phyloP scores from a whole-genome alignment of 345 rosid genomes.

The Arabidopsis arenosa region DNA sequence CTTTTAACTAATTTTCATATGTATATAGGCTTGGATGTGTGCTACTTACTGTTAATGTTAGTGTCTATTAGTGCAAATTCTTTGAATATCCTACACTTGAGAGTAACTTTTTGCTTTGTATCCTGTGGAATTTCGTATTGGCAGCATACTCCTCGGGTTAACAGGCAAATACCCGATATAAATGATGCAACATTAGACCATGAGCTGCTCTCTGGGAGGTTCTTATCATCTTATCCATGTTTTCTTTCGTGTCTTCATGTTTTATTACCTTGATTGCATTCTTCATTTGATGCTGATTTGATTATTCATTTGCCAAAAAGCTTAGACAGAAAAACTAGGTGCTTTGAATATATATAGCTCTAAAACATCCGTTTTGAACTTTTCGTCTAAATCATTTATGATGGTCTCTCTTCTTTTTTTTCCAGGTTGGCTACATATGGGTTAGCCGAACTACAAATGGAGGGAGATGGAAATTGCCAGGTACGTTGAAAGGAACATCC shows the following conservation, averaged over 20 bases:
- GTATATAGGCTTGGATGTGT: background rate
- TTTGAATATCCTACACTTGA: background rate
- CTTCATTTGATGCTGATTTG: slow-evolving; percentile 11
- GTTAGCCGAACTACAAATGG: slow-evolving; percentile 83
- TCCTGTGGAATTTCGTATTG: slow-evolving; percentile 34
- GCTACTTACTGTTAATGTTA: background rate
- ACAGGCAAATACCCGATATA: slow-evolving; percentile 77
- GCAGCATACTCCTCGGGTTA: slow-evolving; percentile 93
- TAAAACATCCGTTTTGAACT: background rate
- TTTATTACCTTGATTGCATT: background rate
- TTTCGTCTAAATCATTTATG: slow-evolving; percentile 23
- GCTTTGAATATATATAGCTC: background rate
- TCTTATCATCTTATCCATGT: slow-evolving; percentile 29
- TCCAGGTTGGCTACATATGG: slow-evolving; percentile 82
- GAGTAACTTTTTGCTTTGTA: slow-evolving; percentile 17
- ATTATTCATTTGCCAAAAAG: background rate
- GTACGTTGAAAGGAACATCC: slow-evolving; percentile 44
- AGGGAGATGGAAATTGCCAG: slow-evolving; percentile 99
- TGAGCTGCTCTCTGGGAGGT: slow-evolving; percentile 91
- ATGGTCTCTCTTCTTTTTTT: slow-evolving; percentile 29
- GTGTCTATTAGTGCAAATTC: background rate
- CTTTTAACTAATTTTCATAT: slow-evolving; percentile 9
- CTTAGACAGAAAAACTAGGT: background rate
- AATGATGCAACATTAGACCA: slow-evolving; percentile 91
- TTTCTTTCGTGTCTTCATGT: slow-evolving; percentile 23